Evolutionary conservation across 2,329 filamentous ascomycete species (phyloP).

Genomic region (Hypoxylon sp.): DNA sequence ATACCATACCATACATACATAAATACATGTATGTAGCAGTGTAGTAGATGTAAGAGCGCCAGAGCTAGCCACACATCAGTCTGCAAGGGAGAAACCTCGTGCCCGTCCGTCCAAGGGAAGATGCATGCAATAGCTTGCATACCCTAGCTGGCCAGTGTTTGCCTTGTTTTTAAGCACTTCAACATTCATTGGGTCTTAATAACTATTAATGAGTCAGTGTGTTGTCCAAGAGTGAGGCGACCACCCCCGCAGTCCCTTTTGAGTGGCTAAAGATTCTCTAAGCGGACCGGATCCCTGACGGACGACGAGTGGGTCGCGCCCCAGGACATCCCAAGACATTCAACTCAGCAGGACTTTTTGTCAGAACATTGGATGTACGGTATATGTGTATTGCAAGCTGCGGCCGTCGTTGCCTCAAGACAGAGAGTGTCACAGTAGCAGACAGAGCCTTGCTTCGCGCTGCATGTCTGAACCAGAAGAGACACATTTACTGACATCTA

Average conservation of each 20-base stretch:
- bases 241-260: conserved; percentile 45
- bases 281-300: conserved; percentile 45
- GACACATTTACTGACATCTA: background rate
- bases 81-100: conserved; percentile 50
- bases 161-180: conserved; percentile 46
- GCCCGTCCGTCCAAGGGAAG: conserved; percentile 44
- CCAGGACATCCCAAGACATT: conserved; percentile 12
- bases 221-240: conserved; percentile 55
- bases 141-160: conserved; percentile 45
- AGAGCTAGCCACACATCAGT: conserved; percentile 44
- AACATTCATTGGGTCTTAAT: conserved; percentile 49
- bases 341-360: no score
- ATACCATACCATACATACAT: no score
- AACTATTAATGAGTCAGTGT: conserved; percentile 52
- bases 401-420: conserved; percentile 33
- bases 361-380: conserved; percentile 8
- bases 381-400: conserved; percentile 18
- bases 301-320: conserved; percentile 38
- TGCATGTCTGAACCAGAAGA: conserved; percentile 1
- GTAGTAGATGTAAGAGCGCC: conserved; percentile 24
- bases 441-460: conserved; percentile 14
- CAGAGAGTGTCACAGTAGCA: background rate
- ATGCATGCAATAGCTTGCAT: conserved; percentile 48
- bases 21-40: no score
- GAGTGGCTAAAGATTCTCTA: conserved; percentile 51